Evolutionary conservation across 805 yeast species (phyloP).

Genomic region (Kuraishia ogatae): DNA sequence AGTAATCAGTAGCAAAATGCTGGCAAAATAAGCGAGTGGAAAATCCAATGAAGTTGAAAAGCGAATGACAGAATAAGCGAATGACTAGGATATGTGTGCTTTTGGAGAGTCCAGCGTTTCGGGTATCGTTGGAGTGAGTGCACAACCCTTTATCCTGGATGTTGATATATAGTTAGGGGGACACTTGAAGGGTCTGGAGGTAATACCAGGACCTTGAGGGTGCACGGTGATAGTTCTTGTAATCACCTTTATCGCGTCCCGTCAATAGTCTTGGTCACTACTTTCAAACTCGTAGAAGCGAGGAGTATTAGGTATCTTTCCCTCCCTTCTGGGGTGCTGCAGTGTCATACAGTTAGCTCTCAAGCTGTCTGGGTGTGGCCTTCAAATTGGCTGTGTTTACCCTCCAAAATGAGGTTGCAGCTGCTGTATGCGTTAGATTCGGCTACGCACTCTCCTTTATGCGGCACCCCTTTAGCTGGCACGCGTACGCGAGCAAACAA

Average conservation of each 20-base stretch:
- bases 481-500: background rate
- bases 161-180: too few relatives aligned
- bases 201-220: too few relatives aligned
- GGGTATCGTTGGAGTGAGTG: background rate
- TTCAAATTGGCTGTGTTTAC: background rate
- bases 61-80: background rate
- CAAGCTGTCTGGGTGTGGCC: background rate
- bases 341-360: background rate
- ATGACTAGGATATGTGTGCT: background rate
- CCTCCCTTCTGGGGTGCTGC: background rate
- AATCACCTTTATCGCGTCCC: too few relatives aligned
- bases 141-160: background rate
- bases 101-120: background rate
- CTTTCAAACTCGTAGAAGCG: background rate
- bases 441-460: background rate
- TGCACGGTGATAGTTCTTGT: too few relatives aligned
- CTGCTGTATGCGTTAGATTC: background rate
- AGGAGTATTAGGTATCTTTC: background rate
- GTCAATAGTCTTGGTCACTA: background rate
- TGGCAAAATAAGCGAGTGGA: background rate
- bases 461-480: background rate
- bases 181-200: too few relatives aligned
- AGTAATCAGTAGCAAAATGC: background rate
- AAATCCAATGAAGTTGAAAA: too few relatives aligned
- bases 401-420: background rate